Conservation (phyloP, 495 filamentous ascomycete genomes). For the Opeltia flavorubescens region DNA sequence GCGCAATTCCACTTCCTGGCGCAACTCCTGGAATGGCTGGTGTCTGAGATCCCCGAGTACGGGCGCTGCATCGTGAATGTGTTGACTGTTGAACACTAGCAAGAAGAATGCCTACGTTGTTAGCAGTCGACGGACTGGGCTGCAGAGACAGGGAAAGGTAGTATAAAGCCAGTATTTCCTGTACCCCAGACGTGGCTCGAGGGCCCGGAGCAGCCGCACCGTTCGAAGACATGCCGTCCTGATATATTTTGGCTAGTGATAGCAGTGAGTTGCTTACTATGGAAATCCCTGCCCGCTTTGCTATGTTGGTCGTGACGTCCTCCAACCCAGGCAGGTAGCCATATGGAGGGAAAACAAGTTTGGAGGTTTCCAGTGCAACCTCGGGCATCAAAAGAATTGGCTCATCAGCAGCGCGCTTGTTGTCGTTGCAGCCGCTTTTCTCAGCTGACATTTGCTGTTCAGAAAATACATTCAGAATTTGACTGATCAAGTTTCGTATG, state of each 20-base stretch:
- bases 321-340: conserved; percentile 76
- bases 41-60: conserved; percentile 13
- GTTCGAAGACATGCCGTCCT: conserved; percentile 86
- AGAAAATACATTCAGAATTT: conserved; percentile 61
- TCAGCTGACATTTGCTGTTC: too few species aligned
- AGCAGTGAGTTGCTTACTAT: conserved; percentile 94
- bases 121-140: conserved; percentile 92
- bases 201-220: conserved; percentile 43
- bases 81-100: conserved; percentile 79
- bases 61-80: conserved; percentile 18
- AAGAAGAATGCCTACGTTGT: conserved; percentile 94
- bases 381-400: conserved; percentile 74
- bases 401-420: conserved; percentile 25
- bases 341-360: conserved; percentile 63
- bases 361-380: conserved; percentile 68
- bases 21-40: conserved; percentile 62
- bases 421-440: conserved; percentile 19
- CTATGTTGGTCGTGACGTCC: conserved; percentile 55
- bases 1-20: conserved; percentile 72
- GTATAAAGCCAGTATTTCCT: conserved; percentile 90
- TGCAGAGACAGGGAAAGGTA: conserved; percentile 92
- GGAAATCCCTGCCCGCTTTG: conserved; percentile 69
- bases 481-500: conserved; percentile 67
- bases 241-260: conserved; percentile 94
- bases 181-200: conserved; percentile 57